A percentile compares a stretch with the other conserved stretches of the same genome.
Conservation (phyloP, 768 basidiomycete species). For the Suillus tomentosus region DNA sequence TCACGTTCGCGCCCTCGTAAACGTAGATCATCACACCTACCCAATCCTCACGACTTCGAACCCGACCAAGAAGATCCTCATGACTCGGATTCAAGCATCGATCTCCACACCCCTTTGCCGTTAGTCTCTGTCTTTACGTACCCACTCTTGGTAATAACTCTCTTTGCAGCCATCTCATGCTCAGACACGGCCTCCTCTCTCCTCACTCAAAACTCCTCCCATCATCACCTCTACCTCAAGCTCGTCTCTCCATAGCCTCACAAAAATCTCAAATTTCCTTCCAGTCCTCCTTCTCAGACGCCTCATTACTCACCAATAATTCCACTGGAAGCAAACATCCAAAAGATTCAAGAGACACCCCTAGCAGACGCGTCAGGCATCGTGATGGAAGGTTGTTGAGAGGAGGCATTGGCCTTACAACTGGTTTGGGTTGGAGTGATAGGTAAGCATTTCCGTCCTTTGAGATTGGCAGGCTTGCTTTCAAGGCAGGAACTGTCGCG, state of each 20-base stretch:
- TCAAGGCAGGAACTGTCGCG: background rate
- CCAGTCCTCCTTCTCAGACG: slow-evolving; percentile 24
- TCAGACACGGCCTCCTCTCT: slow-evolving; percentile 66
- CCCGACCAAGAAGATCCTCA: slow-evolving; percentile 30
- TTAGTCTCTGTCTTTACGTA: slow-evolving; percentile 36
- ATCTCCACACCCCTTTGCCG: slow-evolving; percentile 71
- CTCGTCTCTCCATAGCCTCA: slow-evolving; percentile 30
- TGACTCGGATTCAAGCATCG: slow-evolving; percentile 65
- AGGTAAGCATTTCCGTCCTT: slow-evolving; percentile 42
- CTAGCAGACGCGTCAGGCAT: slow-evolving; percentile 56
- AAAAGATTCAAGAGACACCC: slow-evolving; percentile 62
- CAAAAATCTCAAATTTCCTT: slow-evolving; percentile 26
- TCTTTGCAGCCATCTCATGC: slow-evolving; percentile 57
- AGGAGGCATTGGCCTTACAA: slow-evolving; percentile 70
- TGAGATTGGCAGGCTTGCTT: background rate
- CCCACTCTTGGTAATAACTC: background rate
- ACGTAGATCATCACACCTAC: slow-evolving; percentile 1
- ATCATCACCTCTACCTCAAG: slow-evolving; percentile 13
- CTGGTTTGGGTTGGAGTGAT: slow-evolving; percentile 76
- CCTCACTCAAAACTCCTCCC: slow-evolving; percentile 64
- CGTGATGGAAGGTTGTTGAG: slow-evolving; percentile 58
- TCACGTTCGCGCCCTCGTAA: slow-evolving; percentile 28
- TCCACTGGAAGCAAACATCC: slow-evolving; percentile 30
- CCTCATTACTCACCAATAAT: slow-evolving; percentile 18
- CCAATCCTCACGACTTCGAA: slow-evolving; percentile 3